Evolutionary conservation across 1,284 basidiomycete species (phyloP), one percentile per base, ranked within the genome.

Genomic region (Marasmius fiardii): DNA sequence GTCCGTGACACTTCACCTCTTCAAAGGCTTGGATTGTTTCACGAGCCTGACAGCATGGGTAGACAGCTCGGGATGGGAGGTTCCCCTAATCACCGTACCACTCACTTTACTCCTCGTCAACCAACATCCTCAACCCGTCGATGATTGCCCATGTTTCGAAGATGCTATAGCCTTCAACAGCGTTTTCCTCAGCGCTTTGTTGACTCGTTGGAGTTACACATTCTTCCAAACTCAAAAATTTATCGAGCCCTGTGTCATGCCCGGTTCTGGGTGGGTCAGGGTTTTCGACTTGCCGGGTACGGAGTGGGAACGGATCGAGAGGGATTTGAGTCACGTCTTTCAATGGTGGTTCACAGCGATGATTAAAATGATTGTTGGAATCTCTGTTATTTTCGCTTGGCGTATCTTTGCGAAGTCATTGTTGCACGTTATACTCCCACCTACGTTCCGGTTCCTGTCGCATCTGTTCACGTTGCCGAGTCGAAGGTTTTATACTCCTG

Each of bases 111-210:
- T 92, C 1, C 73, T 92, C 43, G 89, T 97, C 4, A 89, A 94
- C 67, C 81, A 89, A 60, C 95, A 98, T 68, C 95, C 95, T 0
- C 90, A 95, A 65, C 92, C 93, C 0, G 87, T 97, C 1, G 95
- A 98, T 58, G 93, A 97, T 66, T 98, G 96, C 65, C 97, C 96
- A 0, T 98, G 96, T 72, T 99, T 98, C 70, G 96, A 98, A 70
- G 96, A 99, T 65, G 93, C 95, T 4, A 96, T 98, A 54, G 95
- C 96, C 0, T 92, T 96, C 63, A 74, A 93, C 21, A 88, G 92
- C 11, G 94, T 95, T 43, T 79, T 92, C 14, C 77, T 92, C 52
- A 96, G 96, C 18, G 75, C 81, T n/a, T 75, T 84, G 20, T 67
- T 95, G 1, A 85, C 85, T 0, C 76, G 82, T 52, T 94, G 92